phyloP scores from a whole-genome alignment of 495 filamentous ascomycete genomes.

The Hypoxylon cercidicola region DNA sequence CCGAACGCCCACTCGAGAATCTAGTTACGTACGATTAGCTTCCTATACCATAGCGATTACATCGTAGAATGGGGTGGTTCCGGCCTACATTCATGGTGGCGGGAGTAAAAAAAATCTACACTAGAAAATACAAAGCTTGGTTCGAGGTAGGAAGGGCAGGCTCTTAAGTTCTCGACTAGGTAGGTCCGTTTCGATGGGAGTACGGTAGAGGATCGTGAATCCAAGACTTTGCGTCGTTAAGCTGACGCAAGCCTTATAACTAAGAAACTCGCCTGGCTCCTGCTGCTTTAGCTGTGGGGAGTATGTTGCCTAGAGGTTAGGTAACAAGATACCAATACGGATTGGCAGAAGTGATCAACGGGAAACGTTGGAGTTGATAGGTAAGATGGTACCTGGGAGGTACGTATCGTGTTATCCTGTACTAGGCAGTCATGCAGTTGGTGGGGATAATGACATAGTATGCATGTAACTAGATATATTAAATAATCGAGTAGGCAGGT shows the following conservation, averaged over 20 bases:
- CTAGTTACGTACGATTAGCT: conserved; percentile 57
- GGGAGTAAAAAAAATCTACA: not conserved
- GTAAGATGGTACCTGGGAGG: too few relatives aligned
- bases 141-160: not conserved
- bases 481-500: not conserved
- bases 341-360: too few relatives aligned
- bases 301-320: conserved; percentile 24
- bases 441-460: too few relatives aligned
- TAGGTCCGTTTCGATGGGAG: not conserved
- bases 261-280: not conserved
- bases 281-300: conserved; percentile 8
- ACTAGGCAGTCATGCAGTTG: too few relatives aligned
- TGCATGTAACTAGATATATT: too few relatives aligned
- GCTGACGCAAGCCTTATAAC: conserved; percentile 1
- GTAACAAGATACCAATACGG: too few relatives aligned
- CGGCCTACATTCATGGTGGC: conserved; percentile 51
- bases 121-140: not conserved
- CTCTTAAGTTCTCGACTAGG: conserved; percentile 1
- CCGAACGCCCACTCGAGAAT: conserved; percentile 99
- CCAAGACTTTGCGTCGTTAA: conserved; percentile 1
- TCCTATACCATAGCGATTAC: not conserved
- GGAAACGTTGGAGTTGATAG: too few relatives aligned
- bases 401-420: too few relatives aligned
- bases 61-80: not conserved
- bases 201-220: not conserved